Evolutionary conservation across 148 eudicot genomes (phyloP).

Genomic region (Diospyros kaki): DNA sequence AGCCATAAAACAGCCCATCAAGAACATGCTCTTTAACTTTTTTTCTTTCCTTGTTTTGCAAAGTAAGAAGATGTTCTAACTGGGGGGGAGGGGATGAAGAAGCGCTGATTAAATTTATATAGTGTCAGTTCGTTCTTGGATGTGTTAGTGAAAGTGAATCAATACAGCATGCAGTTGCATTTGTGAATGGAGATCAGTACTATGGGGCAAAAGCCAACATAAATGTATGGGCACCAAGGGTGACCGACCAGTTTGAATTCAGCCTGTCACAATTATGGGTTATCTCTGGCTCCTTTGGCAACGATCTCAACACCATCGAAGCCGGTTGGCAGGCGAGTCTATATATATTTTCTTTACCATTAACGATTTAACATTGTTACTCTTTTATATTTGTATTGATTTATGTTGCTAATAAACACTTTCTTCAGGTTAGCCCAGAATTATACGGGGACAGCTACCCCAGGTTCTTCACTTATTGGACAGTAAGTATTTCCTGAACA

Average conservation of each 20-base stretch:
- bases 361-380: too few relatives aligned
- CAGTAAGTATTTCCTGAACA: slow-evolving; percentile 39
- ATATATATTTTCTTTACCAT: background rate
- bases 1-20: too few relatives aligned
- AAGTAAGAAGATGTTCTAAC: too few relatives aligned
- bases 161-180: slow-evolving; percentile 88
- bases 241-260: slow-evolving; percentile 71
- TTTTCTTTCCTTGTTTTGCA: too few relatives aligned
- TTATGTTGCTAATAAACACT: background rate
- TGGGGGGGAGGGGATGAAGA: background rate
- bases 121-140: background rate
- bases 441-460: slow-evolving; percentile 86
- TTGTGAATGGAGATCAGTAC: slow-evolving; percentile 75
- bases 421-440: slow-evolving; percentile 80
- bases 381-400: too few relatives aligned
- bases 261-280: slow-evolving; percentile 96
- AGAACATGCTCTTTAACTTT: too few relatives aligned
- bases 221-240: slow-evolving; percentile 91
- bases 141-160: background rate
- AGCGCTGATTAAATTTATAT: background rate
- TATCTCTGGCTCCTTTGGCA: slow-evolving; percentile 84
- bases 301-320: slow-evolving; percentile 96
- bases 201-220: slow-evolving; percentile 96
- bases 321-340: slow-evolving; percentile 98
- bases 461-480: slow-evolving; percentile 97